A percentile compares a stretch with the other conserved stretches of the same genome.
Conservation (phyloP, 2,329 filamentous ascomycete species). For the Didymella pinodella region DNA sequence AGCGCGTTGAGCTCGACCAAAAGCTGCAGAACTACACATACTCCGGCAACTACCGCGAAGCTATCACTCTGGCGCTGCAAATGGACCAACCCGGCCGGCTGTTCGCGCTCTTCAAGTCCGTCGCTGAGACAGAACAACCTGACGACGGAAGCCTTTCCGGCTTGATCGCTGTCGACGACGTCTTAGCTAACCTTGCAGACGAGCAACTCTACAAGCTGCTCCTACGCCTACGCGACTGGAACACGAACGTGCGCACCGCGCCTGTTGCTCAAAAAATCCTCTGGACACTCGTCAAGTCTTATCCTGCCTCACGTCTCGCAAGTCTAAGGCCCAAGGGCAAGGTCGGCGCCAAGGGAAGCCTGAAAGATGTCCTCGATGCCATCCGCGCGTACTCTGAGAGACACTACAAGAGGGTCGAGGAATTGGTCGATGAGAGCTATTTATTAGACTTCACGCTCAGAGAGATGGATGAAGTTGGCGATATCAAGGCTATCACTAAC, state of each 20-base stretch:
- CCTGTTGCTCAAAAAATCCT: conserved; percentile 86
- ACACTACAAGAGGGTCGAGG: conserved; percentile 89
- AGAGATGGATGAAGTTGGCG: conserved; percentile 81
- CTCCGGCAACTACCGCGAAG: conserved; percentile 86
- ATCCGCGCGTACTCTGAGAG: conserved; percentile 89
- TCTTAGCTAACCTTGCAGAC: conserved; percentile 78
- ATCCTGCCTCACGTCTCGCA: conserved; percentile 79
- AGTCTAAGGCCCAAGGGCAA: conserved; percentile 61
- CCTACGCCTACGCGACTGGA: conserved; percentile 90
- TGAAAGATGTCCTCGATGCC: conserved; percentile 87
- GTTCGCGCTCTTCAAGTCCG: conserved; percentile 81
- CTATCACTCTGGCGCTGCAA: conserved; percentile 88
- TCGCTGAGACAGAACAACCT: conserved; percentile 69
- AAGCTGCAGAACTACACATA: conserved; percentile 92
- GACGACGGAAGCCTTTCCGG: conserved; percentile 72
- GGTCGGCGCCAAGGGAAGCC: conserved; percentile 48
- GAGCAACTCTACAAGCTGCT: conserved; percentile 87
- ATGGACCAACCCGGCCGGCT: conserved; percentile 93
- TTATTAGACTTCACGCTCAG: conserved; percentile 90
- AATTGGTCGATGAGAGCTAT: conserved; percentile 92
- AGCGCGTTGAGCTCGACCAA: conserved; percentile 92
- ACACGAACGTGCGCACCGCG: conserved; percentile 89
- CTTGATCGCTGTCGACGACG: conserved; percentile 76
- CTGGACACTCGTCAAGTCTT: conserved; percentile 78
- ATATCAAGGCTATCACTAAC: conserved; percentile 38